Conservation (phyloP, 1,139 yeast species). For the Hemisphaericaspora lyxosophila region DNA sequence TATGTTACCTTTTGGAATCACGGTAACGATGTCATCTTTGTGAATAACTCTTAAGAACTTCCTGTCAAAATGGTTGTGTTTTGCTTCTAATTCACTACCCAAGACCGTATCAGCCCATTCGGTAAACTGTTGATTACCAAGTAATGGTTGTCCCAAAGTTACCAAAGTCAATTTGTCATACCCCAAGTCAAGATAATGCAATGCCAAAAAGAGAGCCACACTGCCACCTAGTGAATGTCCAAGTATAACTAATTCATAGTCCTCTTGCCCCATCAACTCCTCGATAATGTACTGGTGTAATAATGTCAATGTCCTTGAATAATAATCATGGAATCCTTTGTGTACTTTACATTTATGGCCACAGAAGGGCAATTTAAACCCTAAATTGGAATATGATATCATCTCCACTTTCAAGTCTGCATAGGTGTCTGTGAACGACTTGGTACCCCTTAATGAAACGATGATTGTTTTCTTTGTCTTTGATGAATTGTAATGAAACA, state of each 20-base stretch:
- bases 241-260: conserved; percentile 36
- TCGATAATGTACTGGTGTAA: conserved; percentile 26
- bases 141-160: conserved; percentile 54
- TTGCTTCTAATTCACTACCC: conserved; percentile 27
- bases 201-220: conserved; percentile 39
- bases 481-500: conserved; percentile 23
- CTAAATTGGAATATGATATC: conserved; percentile 29
- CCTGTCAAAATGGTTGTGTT: conserved; percentile 25
- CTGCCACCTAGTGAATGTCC: conserved; percentile 60
- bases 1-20: conserved; percentile 35
- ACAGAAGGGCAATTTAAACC: conserved; percentile 30
- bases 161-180: conserved; percentile 33
- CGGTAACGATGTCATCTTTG: conserved; percentile 45
- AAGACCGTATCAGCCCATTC: conserved; percentile 37
- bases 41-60: conserved; percentile 44
- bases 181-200: conserved; percentile 39
- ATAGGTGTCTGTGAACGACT: conserved; percentile 46
- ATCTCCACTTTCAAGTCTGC: conserved; percentile 47
- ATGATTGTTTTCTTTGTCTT: conserved; percentile 31
- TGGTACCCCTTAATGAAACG: conserved; percentile 48
- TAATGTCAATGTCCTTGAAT: conserved; percentile 27
- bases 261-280: conserved; percentile 22
- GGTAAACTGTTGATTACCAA: conserved; percentile 44
- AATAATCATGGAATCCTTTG: conserved; percentile 43
- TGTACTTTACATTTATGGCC: conserved; percentile 45